Evolutionary conservation across 164 flowering plant species (phyloP).

Genomic region (Berberis vulgaris): DNA sequence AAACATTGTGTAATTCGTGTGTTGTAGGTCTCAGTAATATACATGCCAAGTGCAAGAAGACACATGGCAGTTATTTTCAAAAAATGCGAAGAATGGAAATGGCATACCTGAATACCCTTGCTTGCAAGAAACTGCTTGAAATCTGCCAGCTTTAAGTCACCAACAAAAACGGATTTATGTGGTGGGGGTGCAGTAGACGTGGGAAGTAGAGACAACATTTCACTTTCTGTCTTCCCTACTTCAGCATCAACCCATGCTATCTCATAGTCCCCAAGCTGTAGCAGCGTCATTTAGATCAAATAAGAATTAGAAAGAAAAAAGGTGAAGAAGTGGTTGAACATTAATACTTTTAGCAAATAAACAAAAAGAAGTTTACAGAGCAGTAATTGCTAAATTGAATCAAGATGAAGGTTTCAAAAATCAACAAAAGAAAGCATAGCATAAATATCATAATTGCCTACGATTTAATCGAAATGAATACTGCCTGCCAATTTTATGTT

Average conservation of each 20-base stretch:
- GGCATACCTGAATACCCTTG: slow-evolving; percentile 74
- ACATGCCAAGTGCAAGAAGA: too few relatives aligned
- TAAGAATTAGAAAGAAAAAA: neutral
- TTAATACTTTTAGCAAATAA: too few relatives aligned
- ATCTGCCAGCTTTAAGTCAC: slow-evolving; percentile 92
- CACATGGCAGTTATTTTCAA: too few relatives aligned
- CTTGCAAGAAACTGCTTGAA: slow-evolving; percentile 89
- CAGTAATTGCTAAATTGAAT: too few relatives aligned
- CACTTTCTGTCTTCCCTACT: slow-evolving; percentile 72
- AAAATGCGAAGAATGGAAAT: neutral
- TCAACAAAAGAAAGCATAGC: too few relatives aligned
- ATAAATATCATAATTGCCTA: too few relatives aligned
- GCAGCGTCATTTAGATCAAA: slow-evolving; percentile 11
- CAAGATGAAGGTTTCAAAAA: too few relatives aligned
- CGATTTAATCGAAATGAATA: too few relatives aligned
- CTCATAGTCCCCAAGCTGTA: slow-evolving; percentile 93
- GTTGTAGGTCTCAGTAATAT: too few relatives aligned
- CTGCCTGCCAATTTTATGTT: too few relatives aligned
- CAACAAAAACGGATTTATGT: slow-evolving; percentile 88
- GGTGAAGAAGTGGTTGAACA: neutral
- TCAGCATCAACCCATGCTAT: slow-evolving; percentile 94
- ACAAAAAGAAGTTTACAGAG: too few relatives aligned
- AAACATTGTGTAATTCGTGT: too few relatives aligned
- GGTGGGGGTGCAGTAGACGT: slow-evolving; percentile 63
- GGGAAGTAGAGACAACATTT: slow-evolving; percentile 62